Percentiles rank a stretch among this genome's conserved stretches.
Conservation (phyloP, 352 stramenopile genomes). For the Phytophthora quininea region DNA sequence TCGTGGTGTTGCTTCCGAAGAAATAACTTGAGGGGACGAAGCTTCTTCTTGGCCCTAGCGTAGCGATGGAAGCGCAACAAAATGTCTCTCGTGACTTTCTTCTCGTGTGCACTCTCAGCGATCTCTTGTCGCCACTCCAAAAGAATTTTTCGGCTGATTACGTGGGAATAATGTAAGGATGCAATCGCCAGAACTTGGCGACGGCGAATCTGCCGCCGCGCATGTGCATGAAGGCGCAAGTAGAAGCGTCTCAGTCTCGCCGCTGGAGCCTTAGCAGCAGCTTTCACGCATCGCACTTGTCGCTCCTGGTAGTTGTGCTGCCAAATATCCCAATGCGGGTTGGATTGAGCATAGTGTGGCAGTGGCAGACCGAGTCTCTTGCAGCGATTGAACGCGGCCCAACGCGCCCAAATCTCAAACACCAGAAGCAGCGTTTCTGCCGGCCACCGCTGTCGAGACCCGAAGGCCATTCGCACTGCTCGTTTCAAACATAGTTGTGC, state of each 20-base stretch:
- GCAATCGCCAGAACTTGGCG: slow-evolving; percentile 26
- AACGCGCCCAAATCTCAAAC: slow-evolving; percentile 76
- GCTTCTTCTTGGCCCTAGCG: slow-evolving; percentile 34
- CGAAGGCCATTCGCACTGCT: slow-evolving; percentile 64
- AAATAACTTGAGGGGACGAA: slow-evolving; percentile 45
- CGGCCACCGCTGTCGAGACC: slow-evolving; percentile 57
- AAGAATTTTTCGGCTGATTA: slow-evolving; percentile 27
- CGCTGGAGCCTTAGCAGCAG: slow-evolving; percentile 51
- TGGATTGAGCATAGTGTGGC: slow-evolving; percentile 44
- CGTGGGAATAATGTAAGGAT: slow-evolving; percentile 17
- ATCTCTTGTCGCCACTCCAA: slow-evolving; percentile 59
- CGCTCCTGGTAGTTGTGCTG: slow-evolving; percentile 79
- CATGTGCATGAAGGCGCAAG: slow-evolving; percentile 36
- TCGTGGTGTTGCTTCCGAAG: slow-evolving; percentile 20
- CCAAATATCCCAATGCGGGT: slow-evolving; percentile 78
- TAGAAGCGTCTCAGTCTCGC: slow-evolving; percentile 61
- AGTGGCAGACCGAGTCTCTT: slow-evolving; percentile 54
- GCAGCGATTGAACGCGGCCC: slow-evolving; percentile 57
- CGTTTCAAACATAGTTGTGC: slow-evolving; percentile 80
- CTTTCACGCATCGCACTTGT: slow-evolving; percentile 76
- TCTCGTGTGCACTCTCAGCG: slow-evolving; percentile 42
- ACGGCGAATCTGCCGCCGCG: slow-evolving; percentile 18
- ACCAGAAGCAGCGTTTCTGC: slow-evolving; percentile 65
- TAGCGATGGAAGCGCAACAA: slow-evolving; percentile 41
- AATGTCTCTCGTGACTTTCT: slow-evolving; percentile 46